Percentiles rank a stretch among this genome's conserved stretches.
Evolutionary conservation across 331 rosid genomes (phyloP).

Genomic region (Rhamnella rubrinervis): DNA sequence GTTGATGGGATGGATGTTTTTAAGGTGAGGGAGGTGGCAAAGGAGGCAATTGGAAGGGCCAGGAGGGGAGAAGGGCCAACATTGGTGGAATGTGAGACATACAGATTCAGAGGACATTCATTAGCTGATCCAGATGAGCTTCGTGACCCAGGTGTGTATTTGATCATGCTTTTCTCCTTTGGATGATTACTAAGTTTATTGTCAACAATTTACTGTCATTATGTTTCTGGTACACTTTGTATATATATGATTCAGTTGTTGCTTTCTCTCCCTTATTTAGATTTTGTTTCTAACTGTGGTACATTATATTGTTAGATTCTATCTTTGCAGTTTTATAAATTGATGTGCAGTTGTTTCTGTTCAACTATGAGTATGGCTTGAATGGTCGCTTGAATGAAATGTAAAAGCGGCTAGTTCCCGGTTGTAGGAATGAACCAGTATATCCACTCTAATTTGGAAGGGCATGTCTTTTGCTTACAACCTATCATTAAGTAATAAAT

Average conservation of each 20-base stretch:
- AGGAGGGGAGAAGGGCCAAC: conserved; percentile 99
- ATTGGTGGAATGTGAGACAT: conserved; percentile 94
- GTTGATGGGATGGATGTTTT: conserved; percentile 99
- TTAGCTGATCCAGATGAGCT: conserved; percentile 99
- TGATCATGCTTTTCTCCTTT: conserved; percentile 15
- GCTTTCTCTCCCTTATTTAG: neutral
- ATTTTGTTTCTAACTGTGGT: conserved; percentile 10
- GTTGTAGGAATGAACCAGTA: neutral
- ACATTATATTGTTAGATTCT: neutral
- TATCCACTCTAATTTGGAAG: neutral
- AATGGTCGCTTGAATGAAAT: neutral
- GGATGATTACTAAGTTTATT: neutral
- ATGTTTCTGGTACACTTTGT: neutral
- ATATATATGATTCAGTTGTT: neutral
- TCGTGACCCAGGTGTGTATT: conserved; percentile 93
- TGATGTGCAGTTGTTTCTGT: conserved; percentile 6
- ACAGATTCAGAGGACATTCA: conserved; percentile 97
- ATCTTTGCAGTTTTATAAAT: neutral
- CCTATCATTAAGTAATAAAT: too few species aligned
- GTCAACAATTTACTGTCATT: conserved; percentile 8
- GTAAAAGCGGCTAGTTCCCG: neutral
- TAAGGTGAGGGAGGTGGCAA: conserved; percentile 99
- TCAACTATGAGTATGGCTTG: neutral
- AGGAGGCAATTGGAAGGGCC: conserved; percentile 89
- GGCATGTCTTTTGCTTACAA: neutral